These are phyloP conservation scores for Penicillium sp. DNA, from an alignment of 2,329 filamentous ascomycete species.

Conservation along the genomic window DNA sequence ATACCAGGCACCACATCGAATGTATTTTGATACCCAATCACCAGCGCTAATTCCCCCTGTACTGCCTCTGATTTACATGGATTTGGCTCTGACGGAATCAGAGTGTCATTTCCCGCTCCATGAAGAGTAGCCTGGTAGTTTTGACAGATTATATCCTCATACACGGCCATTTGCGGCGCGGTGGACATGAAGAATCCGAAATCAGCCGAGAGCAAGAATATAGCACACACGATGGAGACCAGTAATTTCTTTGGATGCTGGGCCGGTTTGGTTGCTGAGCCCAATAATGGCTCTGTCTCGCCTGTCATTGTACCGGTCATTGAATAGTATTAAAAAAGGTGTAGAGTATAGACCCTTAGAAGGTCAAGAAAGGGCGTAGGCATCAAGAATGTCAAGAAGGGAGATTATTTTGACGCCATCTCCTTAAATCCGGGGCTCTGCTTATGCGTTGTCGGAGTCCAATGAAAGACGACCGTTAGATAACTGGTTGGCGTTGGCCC, in stretches of 20 bases:
- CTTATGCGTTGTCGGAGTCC: not conserved
- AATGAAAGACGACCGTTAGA: not conserved
- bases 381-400: not conserved
- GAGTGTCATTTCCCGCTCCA: not conserved
- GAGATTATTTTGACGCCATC: not conserved
- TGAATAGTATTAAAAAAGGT: not conserved
- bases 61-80: conserved; percentile 27
- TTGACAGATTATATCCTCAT: conserved; percentile 24
- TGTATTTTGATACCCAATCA: conserved; percentile 25
- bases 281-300: conserved; percentile 10
- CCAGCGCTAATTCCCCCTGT: conserved; percentile 25
- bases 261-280: not conserved
- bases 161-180: conserved; percentile 23
- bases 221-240: conserved; percentile 10
- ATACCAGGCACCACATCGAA: conserved; percentile 20
- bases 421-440: not conserved
- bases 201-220: conserved; percentile 16
- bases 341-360: not conserved
- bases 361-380: not conserved
- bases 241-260: conserved; percentile 13
- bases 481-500: not conserved
- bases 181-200: conserved; percentile 18
- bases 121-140: conserved; percentile 14
- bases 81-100: not conserved
- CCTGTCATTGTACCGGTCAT: not conserved